A percentile compares a stretch with the other conserved stretches of the same genome.
These are phyloP conservation scores for Boletales sp. DNA, from an alignment of 768 basidiomycete genomes.

Conservation along the genomic window DNA sequence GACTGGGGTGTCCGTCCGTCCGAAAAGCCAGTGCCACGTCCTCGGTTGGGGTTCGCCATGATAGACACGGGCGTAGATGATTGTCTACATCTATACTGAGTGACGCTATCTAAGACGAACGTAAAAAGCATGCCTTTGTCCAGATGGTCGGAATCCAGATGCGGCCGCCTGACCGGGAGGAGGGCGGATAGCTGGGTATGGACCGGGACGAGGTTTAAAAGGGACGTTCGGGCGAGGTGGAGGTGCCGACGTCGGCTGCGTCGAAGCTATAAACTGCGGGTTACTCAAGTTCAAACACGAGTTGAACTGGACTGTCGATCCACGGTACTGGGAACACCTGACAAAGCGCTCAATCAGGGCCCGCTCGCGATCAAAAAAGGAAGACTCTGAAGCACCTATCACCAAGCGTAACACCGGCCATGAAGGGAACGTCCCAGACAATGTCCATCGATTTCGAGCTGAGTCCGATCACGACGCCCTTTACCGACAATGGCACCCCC, in stretches of 20 bases:
- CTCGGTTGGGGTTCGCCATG: constrained; percentile 71
- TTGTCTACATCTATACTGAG: constrained; percentile 15
- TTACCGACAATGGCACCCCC: constrained; percentile 83
- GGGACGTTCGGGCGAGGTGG: constrained; percentile 45
- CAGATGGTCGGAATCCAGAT: constrained; percentile 64
- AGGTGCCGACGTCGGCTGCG: constrained; percentile 53
- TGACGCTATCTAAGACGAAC: not conserved
- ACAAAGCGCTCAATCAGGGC: not conserved
- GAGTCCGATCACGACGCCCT: constrained; percentile 92
- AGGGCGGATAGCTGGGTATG: constrained; percentile 58
- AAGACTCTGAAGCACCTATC: constrained; percentile 53
- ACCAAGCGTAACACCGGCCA: constrained; percentile 84
- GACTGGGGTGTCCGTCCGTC: constrained; percentile 11
- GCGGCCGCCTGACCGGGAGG: constrained; percentile 50
- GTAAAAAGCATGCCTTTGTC: constrained; percentile 15
- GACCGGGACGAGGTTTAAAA: constrained; percentile 68
- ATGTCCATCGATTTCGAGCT: constrained; percentile 89
- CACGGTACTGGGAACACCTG: constrained; percentile 91
- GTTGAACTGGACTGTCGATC: constrained; percentile 82
- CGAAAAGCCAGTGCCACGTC: constrained; percentile 25
- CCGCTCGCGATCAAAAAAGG: not conserved
- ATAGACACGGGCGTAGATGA: constrained; percentile 56
- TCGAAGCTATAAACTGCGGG: constrained; percentile 81
- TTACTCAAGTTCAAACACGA: constrained; percentile 86
- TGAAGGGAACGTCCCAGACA: constrained; percentile 93